Percentiles rank a stretch among this genome's conserved stretches.
Conservation (phyloP, 768 basidiomycete species). For the Tubosaeta sp. region DNA sequence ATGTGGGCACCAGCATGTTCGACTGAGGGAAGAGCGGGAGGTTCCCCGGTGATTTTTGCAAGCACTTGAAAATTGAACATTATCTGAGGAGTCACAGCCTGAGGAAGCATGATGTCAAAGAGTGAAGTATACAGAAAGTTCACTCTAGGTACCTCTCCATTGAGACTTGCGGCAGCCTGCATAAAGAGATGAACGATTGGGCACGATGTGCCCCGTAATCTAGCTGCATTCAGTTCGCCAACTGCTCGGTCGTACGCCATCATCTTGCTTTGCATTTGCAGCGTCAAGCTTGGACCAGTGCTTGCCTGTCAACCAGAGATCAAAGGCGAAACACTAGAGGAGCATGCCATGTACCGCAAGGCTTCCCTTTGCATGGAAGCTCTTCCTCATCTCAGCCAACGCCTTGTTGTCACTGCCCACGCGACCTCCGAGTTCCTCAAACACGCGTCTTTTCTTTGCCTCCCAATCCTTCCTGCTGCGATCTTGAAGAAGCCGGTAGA, state of each 20-base stretch:
- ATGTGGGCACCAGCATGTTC: slow-evolving; percentile 82
- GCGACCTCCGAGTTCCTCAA: slow-evolving; percentile 82
- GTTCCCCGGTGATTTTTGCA: slow-evolving; percentile 72
- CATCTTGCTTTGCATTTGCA: slow-evolving; percentile 92
- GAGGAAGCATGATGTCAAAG: slow-evolving; percentile 3
- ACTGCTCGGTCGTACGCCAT: slow-evolving; percentile 90
- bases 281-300: slow-evolving; percentile 51
- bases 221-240: slow-evolving; percentile 68
- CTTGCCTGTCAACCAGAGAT: slow-evolving; percentile 31
- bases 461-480: slow-evolving; percentile 83
- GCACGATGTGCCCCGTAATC: slow-evolving; percentile 68
- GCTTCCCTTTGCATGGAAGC: slow-evolving; percentile 51
- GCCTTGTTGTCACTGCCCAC: slow-evolving; percentile 52
- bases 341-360: slow-evolving; percentile 42
- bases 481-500: slow-evolving; percentile 76
- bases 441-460: slow-evolving; percentile 81
- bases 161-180: slow-evolving; percentile 59
- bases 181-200: slow-evolving; percentile 72
- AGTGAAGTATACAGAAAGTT: not conserved
- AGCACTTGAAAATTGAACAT: slow-evolving; percentile 71
- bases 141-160: slow-evolving; percentile 44
- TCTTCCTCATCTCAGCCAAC: slow-evolving; percentile 58
- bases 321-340: not conserved
- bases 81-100: slow-evolving; percentile 56
- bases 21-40: slow-evolving; percentile 67